These are phyloP conservation scores for Saturnispora sanitii DNA, from an alignment of 805 yeast species.

Conservation along the genomic window DNA sequence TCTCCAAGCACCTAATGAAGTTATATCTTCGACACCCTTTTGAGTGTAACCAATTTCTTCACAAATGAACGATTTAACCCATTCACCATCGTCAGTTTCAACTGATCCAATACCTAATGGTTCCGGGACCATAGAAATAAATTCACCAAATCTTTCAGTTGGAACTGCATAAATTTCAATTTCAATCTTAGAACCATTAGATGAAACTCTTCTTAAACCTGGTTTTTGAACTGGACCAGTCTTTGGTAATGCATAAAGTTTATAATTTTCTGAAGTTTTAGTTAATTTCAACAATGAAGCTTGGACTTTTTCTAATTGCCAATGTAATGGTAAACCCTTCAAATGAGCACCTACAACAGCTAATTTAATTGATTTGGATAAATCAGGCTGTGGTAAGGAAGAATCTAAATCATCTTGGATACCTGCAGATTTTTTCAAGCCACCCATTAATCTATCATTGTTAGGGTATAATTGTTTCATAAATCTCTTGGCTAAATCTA, in stretches of 20 bases:
- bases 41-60: constrained; percentile 78
- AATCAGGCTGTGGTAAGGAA: constrained; percentile 35
- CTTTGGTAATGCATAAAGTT: constrained; percentile 73
- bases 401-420: constrained; percentile 36
- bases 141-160: constrained; percentile 63
- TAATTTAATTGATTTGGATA: constrained; percentile 42
- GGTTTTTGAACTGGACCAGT: constrained; percentile 82
- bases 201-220: constrained; percentile 63
- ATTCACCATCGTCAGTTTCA: constrained; percentile 67
- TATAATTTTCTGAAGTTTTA: constrained; percentile 61
- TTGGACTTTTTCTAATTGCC: constrained; percentile 83
- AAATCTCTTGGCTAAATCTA: constrained; percentile 72
- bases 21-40: constrained; percentile 68
- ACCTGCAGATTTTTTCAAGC: constrained; percentile 20
- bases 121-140: constrained; percentile 81
- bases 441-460: constrained; percentile 49
- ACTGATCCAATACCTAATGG: constrained; percentile 95
- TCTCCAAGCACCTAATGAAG: constrained; percentile 86
- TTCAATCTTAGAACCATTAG: constrained; percentile 51
- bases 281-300: constrained; percentile 63
- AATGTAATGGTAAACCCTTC: constrained; percentile 77
- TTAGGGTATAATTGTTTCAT: constrained; percentile 38
- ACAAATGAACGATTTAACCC: constrained; percentile 91
- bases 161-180: constrained; percentile 85
- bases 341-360: constrained; percentile 98